These are phyloP conservation scores for Phytophthora meadii DNA, from an alignment of 352 stramenopile genomes.

Conservation along the genomic window DNA sequence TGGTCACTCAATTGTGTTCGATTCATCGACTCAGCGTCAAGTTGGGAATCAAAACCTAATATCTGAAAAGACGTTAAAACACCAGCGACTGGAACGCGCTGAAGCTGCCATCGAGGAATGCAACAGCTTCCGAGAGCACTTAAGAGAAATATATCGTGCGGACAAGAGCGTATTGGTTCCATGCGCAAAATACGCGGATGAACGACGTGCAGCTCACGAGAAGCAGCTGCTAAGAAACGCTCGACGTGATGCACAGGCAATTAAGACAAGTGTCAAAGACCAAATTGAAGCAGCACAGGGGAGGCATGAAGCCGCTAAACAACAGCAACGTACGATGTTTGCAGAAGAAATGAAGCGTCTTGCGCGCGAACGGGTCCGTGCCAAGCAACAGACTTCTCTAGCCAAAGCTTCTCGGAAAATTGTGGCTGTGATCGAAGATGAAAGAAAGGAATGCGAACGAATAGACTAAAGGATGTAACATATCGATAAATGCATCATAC, in stretches of 20 bases:
- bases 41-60: conserved; percentile 7
- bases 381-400: conserved; percentile 18
- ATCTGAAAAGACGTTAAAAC: conserved; percentile 28
- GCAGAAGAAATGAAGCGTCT: conserved; percentile 40
- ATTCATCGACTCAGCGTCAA: conserved; percentile 20
- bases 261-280: conserved; percentile 22
- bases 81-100: conserved; percentile 40
- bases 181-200: conserved; percentile 3
- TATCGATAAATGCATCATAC: neutral
- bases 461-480: conserved; percentile 2
- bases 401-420: conserved; percentile 25
- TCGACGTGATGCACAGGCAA: conserved; percentile 24
- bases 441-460: conserved; percentile 10
- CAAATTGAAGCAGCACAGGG: conserved; percentile 20
- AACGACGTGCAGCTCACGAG: conserved; percentile 24
- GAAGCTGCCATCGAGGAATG: conserved; percentile 43
- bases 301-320: conserved; percentile 26
- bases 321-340: conserved; percentile 30
- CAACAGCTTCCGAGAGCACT: conserved; percentile 42
- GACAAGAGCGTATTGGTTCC: conserved; percentile 12
- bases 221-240: conserved; percentile 27
- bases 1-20: conserved; percentile 52
- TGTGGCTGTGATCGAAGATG: conserved; percentile 10
- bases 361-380: conserved; percentile 27
- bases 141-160: conserved; percentile 41